phyloP scores from a whole-genome alignment of 2,329 filamentous ascomycete genomes.

The Colletotrichum euphorbiae region DNA sequence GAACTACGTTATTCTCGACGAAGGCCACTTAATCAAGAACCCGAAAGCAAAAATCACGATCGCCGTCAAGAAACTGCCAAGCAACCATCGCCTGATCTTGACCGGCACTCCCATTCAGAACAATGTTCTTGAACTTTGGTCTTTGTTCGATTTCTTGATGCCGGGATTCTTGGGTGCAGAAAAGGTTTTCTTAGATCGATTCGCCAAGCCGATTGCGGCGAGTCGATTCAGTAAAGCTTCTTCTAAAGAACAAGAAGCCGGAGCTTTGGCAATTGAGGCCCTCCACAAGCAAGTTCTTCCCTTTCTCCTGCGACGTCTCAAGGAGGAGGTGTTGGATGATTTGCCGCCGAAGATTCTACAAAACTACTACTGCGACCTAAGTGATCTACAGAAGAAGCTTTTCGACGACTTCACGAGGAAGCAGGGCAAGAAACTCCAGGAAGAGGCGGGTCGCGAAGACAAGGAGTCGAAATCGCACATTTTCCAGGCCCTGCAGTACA shows the following conservation, averaged over 20 bases:
- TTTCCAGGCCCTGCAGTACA: constrained; percentile 98
- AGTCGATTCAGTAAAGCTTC: constrained; percentile 97
- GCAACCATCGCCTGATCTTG: constrained; percentile 94
- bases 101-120: constrained; percentile 98
- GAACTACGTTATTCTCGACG: constrained; percentile 98
- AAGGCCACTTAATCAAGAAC: constrained; percentile 99
- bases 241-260: constrained; percentile 97
- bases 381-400: constrained; percentile 91
- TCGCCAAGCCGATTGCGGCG: constrained; percentile 93
- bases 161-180: constrained; percentile 94
- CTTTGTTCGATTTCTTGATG: constrained; percentile 98
- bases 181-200: constrained; percentile 95
- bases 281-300: constrained; percentile 97
- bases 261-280: constrained; percentile 96
- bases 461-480: constrained; percentile 98
- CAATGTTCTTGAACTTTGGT: constrained; percentile 97
- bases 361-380: constrained; percentile 99
- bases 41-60: constrained; percentile 95
- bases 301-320: constrained; percentile 93
- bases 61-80: constrained; percentile 88
- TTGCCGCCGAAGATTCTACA: constrained; percentile 97
- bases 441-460: constrained; percentile 85
- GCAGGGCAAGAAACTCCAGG: constrained; percentile 87
- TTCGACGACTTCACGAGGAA: constrained; percentile 98
- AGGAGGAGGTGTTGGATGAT: constrained; percentile 97